Evolutionary conservation across 225 moss, liverwort and hornwort genomes (phyloP), one percentile per base, ranked within the genome.

Genomic region (Physcomitrium patens): DNA sequence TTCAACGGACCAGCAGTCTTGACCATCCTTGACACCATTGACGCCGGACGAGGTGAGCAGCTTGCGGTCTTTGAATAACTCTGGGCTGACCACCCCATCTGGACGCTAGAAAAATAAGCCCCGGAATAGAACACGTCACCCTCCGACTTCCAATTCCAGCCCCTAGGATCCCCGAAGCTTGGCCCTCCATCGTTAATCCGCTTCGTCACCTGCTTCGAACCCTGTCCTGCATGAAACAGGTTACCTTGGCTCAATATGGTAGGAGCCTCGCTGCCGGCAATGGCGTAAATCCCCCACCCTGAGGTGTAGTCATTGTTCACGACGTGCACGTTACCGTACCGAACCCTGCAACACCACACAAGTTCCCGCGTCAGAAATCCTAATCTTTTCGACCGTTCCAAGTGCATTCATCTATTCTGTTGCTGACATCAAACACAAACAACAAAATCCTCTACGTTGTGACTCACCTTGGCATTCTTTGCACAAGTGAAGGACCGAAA

Each of bases 271-370:
- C 88, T 89, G 0, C 88, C 88, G 0, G 70, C 89, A 0, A 89
- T 68, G 3, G 83, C 86, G 49, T 89, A 86, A 12, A 75, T 79
- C 6, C 63, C 79, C 89, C 89, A 89, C 0, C 89, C 89, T 3
- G 83, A 19, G 0, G 77, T 77, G 65, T 86, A 89, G 41, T 89
- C 86, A 51, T 89, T 89, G 76, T 89, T 89, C 50, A 84, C 12
- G 0, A 89, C 79, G 9, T 89, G 89, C 45, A 80, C 81, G 11
- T 69, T 58, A 0, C 89, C 89, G 27, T 55, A 84, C 0, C 89
- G 79, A 3, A 63, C 86, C 8, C 93, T 37, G 31, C 31, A 7
- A 37, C 31, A 37, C 31, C 31, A 37, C 31, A 37, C 31, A 37
- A 37, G 31, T 37, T 7, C 31, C 31, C 31, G 5, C 31, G 4